These are phyloP conservation scores for Pulicaria dysenterica DNA, from an alignment of 129 eudicot species.

Conservation along the genomic window DNA sequence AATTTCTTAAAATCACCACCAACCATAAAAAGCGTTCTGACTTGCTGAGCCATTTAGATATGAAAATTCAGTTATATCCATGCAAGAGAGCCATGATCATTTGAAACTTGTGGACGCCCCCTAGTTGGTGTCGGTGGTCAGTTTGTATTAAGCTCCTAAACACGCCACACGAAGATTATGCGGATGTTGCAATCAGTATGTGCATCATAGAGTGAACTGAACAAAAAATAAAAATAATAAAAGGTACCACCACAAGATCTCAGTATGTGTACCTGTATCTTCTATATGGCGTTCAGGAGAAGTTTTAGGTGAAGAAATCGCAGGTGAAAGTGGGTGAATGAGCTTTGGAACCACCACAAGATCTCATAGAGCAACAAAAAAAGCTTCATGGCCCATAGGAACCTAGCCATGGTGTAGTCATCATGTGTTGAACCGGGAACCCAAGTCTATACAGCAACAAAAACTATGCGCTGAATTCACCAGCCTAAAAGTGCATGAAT, in stretches of 20 bases:
- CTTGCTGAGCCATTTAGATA: too few species aligned
- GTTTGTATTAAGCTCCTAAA: slow-evolving; percentile 94
- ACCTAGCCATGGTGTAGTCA: too few species aligned
- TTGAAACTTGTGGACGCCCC: slow-evolving; percentile 98
- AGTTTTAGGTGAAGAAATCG: slow-evolving; percentile 84
- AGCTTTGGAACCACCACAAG: slow-evolving; percentile 99
- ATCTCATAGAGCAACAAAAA: too few species aligned
- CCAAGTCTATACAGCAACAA: too few species aligned
- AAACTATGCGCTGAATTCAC: too few species aligned
- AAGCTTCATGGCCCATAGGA: too few species aligned
- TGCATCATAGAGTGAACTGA: neutral
- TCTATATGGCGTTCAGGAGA: slow-evolving; percentile 93
- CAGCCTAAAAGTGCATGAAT: too few species aligned
- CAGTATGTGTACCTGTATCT: slow-evolving; percentile 99
- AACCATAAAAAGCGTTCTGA: slow-evolving; percentile 7
- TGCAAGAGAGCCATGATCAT: slow-evolving; percentile 96
- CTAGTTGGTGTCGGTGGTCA: slow-evolving; percentile 99
- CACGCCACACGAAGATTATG: neutral
- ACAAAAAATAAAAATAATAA: neutral
- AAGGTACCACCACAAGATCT: too few species aligned
- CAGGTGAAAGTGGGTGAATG: slow-evolving; percentile 98
- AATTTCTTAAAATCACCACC: slow-evolving; percentile 19
- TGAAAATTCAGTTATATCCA: too few species aligned
- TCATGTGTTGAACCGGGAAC: too few species aligned
- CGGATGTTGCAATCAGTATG: neutral